These are phyloP conservation scores for Trypanosoma mega DNA, from an alignment of 208 protist species.

Conservation along the genomic window DNA sequence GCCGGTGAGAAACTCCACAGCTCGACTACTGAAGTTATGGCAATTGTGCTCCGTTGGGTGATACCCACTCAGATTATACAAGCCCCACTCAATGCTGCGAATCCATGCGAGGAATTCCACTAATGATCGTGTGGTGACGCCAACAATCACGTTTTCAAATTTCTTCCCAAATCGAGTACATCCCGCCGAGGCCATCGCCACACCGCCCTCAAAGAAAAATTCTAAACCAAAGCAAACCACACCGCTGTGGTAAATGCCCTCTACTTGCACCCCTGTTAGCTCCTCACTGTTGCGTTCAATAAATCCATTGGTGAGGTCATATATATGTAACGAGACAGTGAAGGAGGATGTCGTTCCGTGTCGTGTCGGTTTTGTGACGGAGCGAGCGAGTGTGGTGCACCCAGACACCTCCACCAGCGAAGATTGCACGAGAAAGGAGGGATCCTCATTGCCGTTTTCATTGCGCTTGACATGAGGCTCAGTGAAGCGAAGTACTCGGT, in stretches of 20 bases:
- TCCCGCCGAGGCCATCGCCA: conserved; percentile 46
- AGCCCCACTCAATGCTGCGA: conserved; percentile 21
- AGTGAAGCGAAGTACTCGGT: too few relatives aligned
- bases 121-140: conserved; percentile 40
- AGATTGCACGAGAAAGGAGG: too few relatives aligned
- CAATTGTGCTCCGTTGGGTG: conserved; percentile 91
- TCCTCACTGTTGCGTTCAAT: conserved; percentile 48
- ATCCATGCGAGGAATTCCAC: conserved; percentile 67
- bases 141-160: conserved; percentile 53
- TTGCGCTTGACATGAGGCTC: too few relatives aligned
- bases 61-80: conserved; percentile 75
- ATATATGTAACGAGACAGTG: conserved; percentile 78
- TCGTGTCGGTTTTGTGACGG: conserved; percentile 1
- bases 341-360: conserved; percentile 4
- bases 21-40: conserved; percentile 87
- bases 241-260: conserved; percentile 91
- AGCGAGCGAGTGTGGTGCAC: conserved; percentile 15
- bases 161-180: conserved; percentile 82
- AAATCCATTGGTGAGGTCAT: conserved; percentile 89
- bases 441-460: too few relatives aligned
- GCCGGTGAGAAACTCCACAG: conserved; percentile 64
- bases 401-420: background rate
- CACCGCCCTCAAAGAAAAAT: conserved; percentile 94
- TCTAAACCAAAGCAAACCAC: conserved; percentile 92
- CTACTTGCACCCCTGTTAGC: conserved; percentile 65